phyloP scores from a whole-genome alignment of 2,329 filamentous ascomycete genomes.

The Scedosporium dehoogii region DNA sequence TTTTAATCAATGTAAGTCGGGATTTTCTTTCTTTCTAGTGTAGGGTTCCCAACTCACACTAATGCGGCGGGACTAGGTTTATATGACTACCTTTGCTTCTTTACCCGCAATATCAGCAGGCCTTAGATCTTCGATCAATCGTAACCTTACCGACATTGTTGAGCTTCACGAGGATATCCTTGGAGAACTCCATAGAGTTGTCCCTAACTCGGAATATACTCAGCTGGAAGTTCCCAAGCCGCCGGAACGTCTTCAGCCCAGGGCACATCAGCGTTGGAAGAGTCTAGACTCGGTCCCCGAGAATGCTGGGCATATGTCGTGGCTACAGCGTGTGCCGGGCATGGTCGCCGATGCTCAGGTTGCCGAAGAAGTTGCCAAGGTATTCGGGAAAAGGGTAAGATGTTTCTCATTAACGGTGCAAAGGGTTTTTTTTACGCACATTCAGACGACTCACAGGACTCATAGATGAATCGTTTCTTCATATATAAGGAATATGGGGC shows the following conservation, averaged over 20 bases:
- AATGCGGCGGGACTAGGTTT: constrained; percentile 40
- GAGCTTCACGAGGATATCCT: constrained; percentile 77
- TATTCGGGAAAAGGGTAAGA: constrained; percentile 49
- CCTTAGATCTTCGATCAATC: constrained; percentile 63
- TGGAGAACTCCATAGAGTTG: constrained; percentile 57
- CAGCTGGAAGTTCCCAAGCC: constrained; percentile 25
- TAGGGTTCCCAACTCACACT: constrained; percentile 3
- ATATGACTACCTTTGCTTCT: constrained; percentile 66
- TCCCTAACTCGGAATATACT: constrained; percentile 59
- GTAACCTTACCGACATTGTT: constrained; percentile 69
- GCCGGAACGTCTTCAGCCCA: background rate
- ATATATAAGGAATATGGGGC: constrained; percentile 87
- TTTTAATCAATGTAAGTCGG: constrained; percentile 66
- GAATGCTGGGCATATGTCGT: constrained; percentile 24
- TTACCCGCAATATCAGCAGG: constrained; percentile 54
- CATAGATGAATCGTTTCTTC: constrained; percentile 69
- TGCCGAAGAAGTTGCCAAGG: constrained; percentile 49
- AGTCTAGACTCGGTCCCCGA: constrained; percentile 38
- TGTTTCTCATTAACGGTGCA: background rate
- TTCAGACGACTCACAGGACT: background rate
- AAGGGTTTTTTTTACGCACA: too few species aligned
- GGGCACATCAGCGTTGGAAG: constrained; percentile 34
- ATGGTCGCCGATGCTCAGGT: constrained; percentile 49
- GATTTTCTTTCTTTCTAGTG: background rate
- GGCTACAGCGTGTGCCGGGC: constrained; percentile 36